These are phyloP conservation scores for Larix kaempferi DNA, from an alignment of 75 land plant species.

Conservation along the genomic window DNA sequence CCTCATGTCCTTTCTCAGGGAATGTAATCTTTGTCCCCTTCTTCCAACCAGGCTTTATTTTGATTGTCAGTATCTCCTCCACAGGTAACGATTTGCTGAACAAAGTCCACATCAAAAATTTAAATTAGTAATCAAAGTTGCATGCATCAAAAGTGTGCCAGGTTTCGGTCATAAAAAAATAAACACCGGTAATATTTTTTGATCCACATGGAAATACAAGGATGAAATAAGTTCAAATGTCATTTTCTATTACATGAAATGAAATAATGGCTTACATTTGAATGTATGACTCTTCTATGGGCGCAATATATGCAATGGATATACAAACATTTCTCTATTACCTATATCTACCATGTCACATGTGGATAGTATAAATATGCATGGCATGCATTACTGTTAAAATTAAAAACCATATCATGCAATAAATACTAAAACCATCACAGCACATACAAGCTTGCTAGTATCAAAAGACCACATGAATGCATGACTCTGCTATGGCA, in stretches of 20 bases:
- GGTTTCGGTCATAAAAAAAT: not conserved
- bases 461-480: not conserved
- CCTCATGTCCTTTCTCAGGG: constrained; percentile 87
- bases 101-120: not conserved
- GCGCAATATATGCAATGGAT: not conserved
- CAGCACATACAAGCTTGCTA: no score
- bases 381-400: not conserved
- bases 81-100: constrained; percentile 67
- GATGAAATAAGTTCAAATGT: not conserved
- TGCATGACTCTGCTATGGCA: not conserved
- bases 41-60: constrained; percentile 88
- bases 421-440: no score
- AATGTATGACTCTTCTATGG: not conserved
- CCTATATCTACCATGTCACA: no score
- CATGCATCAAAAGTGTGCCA: not conserved
- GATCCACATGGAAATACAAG: not conserved
- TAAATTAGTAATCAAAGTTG: not conserved
- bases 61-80: constrained; percentile 80
- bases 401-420: no score
- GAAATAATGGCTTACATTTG: not conserved
- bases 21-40: constrained; percentile 91
- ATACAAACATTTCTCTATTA: no score
- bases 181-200: not conserved
- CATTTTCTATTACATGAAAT: not conserved
- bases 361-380: not conserved